Percentiles rank a stretch among this genome's conserved stretches.
Conservation (phyloP, 495 filamentous ascomycete genomes). For the Apiosordaria backusii region DNA sequence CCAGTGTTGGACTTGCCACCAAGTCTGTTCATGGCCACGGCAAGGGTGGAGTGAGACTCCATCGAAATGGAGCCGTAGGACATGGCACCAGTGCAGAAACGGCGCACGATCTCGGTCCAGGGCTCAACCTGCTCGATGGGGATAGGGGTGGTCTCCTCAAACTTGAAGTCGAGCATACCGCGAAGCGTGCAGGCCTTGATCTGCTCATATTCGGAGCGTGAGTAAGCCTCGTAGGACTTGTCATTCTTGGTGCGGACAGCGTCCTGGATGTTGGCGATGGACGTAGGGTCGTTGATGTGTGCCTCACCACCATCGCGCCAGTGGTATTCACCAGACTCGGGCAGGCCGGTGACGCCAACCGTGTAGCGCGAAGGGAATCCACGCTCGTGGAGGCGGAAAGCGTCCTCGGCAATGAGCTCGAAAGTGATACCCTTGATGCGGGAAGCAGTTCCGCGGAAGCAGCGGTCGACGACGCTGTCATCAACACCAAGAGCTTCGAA, state of each 20-base stretch:
- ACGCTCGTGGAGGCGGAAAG: slow-evolving; percentile 94
- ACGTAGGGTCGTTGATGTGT: slow-evolving; percentile 94
- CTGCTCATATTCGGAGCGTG: slow-evolving; percentile 88
- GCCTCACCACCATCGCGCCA: slow-evolving; percentile 98
- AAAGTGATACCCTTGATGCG: slow-evolving; percentile 96
- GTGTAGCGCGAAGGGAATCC: slow-evolving; percentile 85
- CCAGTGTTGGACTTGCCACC: slow-evolving; percentile 99
- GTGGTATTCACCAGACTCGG: slow-evolving; percentile 97
- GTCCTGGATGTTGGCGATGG: slow-evolving; percentile 97
- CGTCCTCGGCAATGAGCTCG: slow-evolving; percentile 92
- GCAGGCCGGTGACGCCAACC: slow-evolving; percentile 74
- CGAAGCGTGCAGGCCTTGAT: slow-evolving; percentile 98
- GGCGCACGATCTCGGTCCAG: slow-evolving; percentile 97
- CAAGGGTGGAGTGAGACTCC: slow-evolving; percentile 97
- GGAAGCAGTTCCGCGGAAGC: slow-evolving; percentile 93
- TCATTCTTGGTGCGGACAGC: slow-evolving; percentile 98
- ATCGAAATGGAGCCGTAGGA: slow-evolving; percentile 99
- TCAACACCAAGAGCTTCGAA: slow-evolving; percentile 99
- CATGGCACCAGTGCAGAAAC: slow-evolving; percentile 99
- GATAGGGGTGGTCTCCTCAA: slow-evolving; percentile 79
- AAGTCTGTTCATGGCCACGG: slow-evolving; percentile 96
- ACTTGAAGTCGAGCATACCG: slow-evolving; percentile 96
- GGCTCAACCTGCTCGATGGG: slow-evolving; percentile 98
- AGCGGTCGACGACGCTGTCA: slow-evolving; percentile 90
- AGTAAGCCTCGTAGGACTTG: slow-evolving; percentile 99